Evolutionary conservation across 169 alveolate species (phyloP).

Genomic region (Cardiosporidium cionae): DNA sequence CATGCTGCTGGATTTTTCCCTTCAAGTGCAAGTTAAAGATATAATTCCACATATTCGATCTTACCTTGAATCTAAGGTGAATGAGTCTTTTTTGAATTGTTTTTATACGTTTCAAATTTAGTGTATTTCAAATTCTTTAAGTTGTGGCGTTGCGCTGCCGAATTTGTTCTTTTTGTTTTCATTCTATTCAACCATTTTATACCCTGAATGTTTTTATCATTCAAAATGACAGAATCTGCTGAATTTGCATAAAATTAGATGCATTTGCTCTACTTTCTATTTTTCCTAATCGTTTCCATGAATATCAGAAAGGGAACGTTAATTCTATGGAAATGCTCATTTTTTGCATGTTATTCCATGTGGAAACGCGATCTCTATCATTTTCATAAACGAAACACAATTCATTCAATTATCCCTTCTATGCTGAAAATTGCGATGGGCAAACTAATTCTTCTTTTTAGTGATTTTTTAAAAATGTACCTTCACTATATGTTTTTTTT

Average conservation of each 20-base stretch:
- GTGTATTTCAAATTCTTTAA: not conserved
- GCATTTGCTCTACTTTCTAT: not conserved
- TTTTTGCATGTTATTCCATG: too few species aligned
- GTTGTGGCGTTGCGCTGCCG: not conserved
- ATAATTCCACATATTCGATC: slow-evolving; percentile 8
- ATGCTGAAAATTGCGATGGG: too few species aligned
- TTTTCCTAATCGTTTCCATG: not conserved
- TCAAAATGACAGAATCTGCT: not conserved
- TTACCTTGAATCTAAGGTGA: slow-evolving; percentile 11
- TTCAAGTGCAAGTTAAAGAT: not conserved
- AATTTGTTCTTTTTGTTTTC: not conserved
- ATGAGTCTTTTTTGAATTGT: not conserved
- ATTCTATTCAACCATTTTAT: not conserved
- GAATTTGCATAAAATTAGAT: not conserved
- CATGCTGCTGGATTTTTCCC: slow-evolving; percentile 15
- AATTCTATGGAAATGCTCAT: too few species aligned
- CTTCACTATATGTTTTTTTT: not conserved
- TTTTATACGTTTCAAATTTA: not conserved
- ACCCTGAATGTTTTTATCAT: not conserved
- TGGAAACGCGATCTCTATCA: too few species aligned
- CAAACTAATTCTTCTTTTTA: too few species aligned
- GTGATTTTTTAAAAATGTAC: too few species aligned
- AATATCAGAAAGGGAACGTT: too few species aligned
- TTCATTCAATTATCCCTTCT: too few species aligned
- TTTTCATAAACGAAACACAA: too few species aligned